Base-by-base conservation (phyloP, 306 rosid species). In the Sesbania bispinosa region DNA sequence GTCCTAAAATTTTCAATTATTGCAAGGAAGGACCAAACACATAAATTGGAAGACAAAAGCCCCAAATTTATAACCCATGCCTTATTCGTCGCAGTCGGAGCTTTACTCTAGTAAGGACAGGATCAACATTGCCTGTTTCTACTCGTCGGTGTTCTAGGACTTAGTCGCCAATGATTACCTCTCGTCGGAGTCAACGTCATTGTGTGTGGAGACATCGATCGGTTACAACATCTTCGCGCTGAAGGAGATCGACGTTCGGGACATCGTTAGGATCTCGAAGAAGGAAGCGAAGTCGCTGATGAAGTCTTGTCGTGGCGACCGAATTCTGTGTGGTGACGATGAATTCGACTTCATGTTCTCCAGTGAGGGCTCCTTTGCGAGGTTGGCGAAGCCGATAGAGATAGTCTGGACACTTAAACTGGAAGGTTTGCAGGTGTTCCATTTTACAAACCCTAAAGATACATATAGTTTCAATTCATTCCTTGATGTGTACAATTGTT, bases 371-470 rank as follows among this genome's bases (percentile, higher is more conserved):
- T 53, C 80, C 2, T 81, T 94, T 2, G 85, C 84, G 30, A 77
- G 36, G 65, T 85, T 89, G 26, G 64, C 74, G 13, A 79, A 66
- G 65, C 86, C 96, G 16, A 66, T 88, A 2, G 98, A 94, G 86
- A 84, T 90, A n/a, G 62, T 59, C 5, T 76, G 98, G 82, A 87
- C 88, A 58, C 87, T 94, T 51, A 94, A 71, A 55, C 92, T 79
- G 88, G 87, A 87, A 97, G 98, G 81, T 82, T 87, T 32, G 91
- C 88, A n/a, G 55, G 97, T 89, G 81, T 89, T 89, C 79, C 97
- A 94, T 76, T 66, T 87, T 6, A 20, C 63, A 65, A 86, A 81
- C 32, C 87, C 95, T 0, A 90, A 81, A 77, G 98, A 94, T 74
- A 83, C 89, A 21, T 94, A 90, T 35, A 94, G 97, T 86, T 94